A percentile compares a stretch with the other conserved stretches of the same genome.
Conservation (phyloP, 1,284 basidiomycete species). For the Puccinia triticina region DNA sequence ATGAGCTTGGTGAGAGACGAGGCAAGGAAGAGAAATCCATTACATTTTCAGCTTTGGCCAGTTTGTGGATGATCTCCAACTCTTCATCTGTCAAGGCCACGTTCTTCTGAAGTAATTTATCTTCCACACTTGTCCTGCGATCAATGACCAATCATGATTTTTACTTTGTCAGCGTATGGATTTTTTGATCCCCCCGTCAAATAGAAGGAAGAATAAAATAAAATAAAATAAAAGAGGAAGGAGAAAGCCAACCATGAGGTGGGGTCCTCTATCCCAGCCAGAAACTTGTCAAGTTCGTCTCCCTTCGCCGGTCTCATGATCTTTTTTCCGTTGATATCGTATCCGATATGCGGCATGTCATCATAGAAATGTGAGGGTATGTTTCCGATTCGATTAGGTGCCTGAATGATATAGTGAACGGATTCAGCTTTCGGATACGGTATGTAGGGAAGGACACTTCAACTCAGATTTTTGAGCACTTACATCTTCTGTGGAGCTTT, state of each 20-base stretch:
- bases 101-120: slow-evolving; percentile 83
- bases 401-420: slow-evolving; percentile 63
- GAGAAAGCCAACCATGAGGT: slow-evolving; percentile 72
- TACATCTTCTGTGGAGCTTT: slow-evolving; percentile 95
- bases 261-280: slow-evolving; percentile 89
- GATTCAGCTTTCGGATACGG: background rate
- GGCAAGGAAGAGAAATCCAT: slow-evolving; percentile 73
- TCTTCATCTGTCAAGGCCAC: slow-evolving; percentile 87
- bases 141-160: slow-evolving; percentile 11
- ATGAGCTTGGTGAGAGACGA: background rate
- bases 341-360: slow-evolving; percentile 98
- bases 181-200: background rate
- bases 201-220: no score
- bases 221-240: background rate
- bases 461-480: slow-evolving; percentile 58
- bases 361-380: slow-evolving; percentile 99
- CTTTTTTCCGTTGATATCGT: slow-evolving; percentile 91
- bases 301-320: slow-evolving; percentile 91
- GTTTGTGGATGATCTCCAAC: slow-evolving; percentile 87
- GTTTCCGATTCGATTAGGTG: slow-evolving; percentile 90
- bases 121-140: slow-evolving; percentile 83
- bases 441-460: slow-evolving; percentile 10
- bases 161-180: background rate
- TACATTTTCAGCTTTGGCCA: slow-evolving; percentile 88
- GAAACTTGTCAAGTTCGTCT: slow-evolving; percentile 96